Percentiles rank a stretch among this genome's conserved stretches.
Conservation (phyloP, 2,329 filamentous ascomycete genomes). For the Claviceps capensis region DNA sequence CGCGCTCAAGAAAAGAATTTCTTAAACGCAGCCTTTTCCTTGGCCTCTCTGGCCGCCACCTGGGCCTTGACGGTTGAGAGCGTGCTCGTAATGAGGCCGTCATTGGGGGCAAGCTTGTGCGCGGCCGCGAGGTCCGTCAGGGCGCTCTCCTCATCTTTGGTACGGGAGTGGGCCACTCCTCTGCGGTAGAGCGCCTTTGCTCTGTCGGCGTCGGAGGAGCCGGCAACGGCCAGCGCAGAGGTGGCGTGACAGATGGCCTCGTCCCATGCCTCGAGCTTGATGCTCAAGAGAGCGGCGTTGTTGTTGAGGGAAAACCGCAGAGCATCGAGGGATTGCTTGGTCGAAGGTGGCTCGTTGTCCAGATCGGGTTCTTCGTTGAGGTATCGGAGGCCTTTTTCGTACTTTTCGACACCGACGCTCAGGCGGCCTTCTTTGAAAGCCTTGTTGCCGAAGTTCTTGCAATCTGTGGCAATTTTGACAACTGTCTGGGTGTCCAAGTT, state of each 20-base stretch:
- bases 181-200: slow-evolving; percentile 84
- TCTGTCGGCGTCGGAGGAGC: slow-evolving; percentile 59
- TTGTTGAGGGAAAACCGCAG: slow-evolving; percentile 78
- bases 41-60: slow-evolving; percentile 58
- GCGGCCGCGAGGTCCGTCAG: slow-evolving; percentile 64
- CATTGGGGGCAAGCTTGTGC: slow-evolving; percentile 57
- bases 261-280: slow-evolving; percentile 61
- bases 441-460: slow-evolving; percentile 86
- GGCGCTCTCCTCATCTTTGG: slow-evolving; percentile 77
- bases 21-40: slow-evolving; percentile 84
- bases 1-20: slow-evolving; percentile 60
- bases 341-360: slow-evolving; percentile 56
- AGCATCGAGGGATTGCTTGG: slow-evolving; percentile 51
- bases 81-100: slow-evolving; percentile 63
- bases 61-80: slow-evolving; percentile 65
- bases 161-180: slow-evolving; percentile 56
- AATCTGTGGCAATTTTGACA: slow-evolving; percentile 64
- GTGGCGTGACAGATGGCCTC: slow-evolving; percentile 59
- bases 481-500: slow-evolving; percentile 53
- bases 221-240: slow-evolving; percentile 55
- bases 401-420: slow-evolving; percentile 67
- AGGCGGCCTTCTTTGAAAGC: slow-evolving; percentile 75
- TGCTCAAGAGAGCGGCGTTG: slow-evolving; percentile 74
- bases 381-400: slow-evolving; percentile 85
- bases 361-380: slow-evolving; percentile 70